Evolutionary conservation across 78 protist genomes (phyloP).

Genomic region (Polysphondylium violaceum): DNA sequence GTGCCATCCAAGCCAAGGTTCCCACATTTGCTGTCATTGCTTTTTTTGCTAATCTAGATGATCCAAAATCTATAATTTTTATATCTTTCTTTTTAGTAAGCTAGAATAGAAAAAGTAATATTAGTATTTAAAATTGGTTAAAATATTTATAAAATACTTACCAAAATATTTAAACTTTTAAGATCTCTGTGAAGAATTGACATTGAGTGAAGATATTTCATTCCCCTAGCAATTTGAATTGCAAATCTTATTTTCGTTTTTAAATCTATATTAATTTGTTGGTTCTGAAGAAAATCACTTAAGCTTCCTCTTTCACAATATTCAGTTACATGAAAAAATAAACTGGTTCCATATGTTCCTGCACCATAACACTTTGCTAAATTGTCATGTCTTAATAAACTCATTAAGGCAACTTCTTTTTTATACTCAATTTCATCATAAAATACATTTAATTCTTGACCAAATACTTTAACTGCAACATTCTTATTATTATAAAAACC

Average conservation of each 20-base stretch:
- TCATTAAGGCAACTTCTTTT: conserved; percentile 65
- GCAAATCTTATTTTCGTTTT: conserved; percentile 30
- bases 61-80: conserved; percentile 79
- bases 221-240: conserved; percentile 66
- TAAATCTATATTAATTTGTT: background rate
- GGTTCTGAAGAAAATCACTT: conserved; percentile 13
- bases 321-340: conserved; percentile 46
- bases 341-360: conserved; percentile 21
- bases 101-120: conserved; percentile 6
- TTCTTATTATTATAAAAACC: conserved; percentile 54
- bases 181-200: conserved; percentile 76
- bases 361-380: conserved; percentile 65
- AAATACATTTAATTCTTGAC: conserved; percentile 52
- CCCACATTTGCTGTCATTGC: conserved; percentile 64
- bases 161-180: conserved; percentile 63
- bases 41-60: conserved; percentile 51
- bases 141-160: background rate
- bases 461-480: conserved; percentile 64
- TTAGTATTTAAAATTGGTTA: background rate
- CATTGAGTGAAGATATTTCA: conserved; percentile 75
- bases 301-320: conserved; percentile 44
- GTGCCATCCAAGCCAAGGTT: conserved; percentile 83
- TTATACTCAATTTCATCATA: conserved; percentile 48
- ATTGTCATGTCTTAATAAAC: conserved; percentile 48
- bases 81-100: conserved; percentile 44